Base-by-base conservation (phyloP, 768 basidiomycete species). In the Mycena vulgaris region DNA sequence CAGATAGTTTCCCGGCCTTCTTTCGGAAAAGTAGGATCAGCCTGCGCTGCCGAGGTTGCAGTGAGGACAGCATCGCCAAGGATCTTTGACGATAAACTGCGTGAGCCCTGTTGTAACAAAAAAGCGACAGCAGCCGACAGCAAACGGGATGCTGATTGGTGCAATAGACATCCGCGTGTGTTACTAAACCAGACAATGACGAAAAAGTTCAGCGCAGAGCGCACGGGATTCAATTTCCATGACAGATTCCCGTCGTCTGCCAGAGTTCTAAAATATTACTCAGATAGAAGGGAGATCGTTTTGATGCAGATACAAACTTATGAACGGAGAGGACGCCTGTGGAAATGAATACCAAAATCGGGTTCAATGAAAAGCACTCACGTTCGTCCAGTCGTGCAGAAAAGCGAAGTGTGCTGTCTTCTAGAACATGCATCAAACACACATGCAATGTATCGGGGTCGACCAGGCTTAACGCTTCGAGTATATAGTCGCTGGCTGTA, bases 11-110 rank as follows among this genome's bases (percentile, higher is more conserved):
- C 81, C 21, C 80, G 79, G 42, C 81, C 75, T 63, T 71, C 73
- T n/a, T 56, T 72, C 23, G 49, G 27, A 37, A 72, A 61, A 17
- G 66, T 25, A 11, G 57, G 51, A 48, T 74, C 70, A 10, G 69
- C 72, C 47, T 70, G 75, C 30, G 79, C 69, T 64, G 74, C 73
- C 25, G 85, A 78, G 21, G 83, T 73, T 39, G 81, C 79, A 13
- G 70, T 77, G 56, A 89, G 69, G 8, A 86, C 67, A 7, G 80
- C 73, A 60, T 84, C 81, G 33, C 79, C 78, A 42, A 88, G 74
- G 25, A 78, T 62, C 19, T 16, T 56, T 27, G 42, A 69, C 23
- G 45, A 45, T 25, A 60, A n/a, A 39, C 69, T 49, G 16, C 56
- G 47, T 3, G 71, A 33, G 13, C 33, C 17, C 17, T 68, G 56